Base-by-base conservation (phyloP, 441 rosid genomes). In the Corymbia citriodora region DNA sequence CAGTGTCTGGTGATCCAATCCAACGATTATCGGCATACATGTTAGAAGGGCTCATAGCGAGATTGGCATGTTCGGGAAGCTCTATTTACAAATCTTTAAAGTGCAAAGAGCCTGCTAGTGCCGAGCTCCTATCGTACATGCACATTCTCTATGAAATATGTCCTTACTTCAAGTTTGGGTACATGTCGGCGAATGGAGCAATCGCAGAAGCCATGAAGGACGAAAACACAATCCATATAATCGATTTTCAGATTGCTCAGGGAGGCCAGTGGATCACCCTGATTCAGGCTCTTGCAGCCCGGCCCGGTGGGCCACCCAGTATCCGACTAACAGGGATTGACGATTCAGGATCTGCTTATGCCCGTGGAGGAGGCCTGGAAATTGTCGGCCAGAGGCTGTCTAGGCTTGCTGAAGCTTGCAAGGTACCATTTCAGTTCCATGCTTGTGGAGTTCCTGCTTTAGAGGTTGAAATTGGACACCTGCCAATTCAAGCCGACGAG, bases 131-230 rank as follows among this genome's bases (percentile, higher is more conserved):
- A 49, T 95, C 99, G 11, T 97, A 97, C 90, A 98, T 97, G 99
- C 99, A 96, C 83, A 86, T 95, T 88, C 95, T 98, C 49, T 97
- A 95, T 50, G 99, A 98, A 91, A 93, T 95, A 89, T 98, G 99
- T 90, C 99, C 99, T 1, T 96, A 98, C 92, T 96, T 98, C 95
- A 98, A 98, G 92, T 98, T 98, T 40, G 99, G 98, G 54, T 96
- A 96, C 88, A 93, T 96, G 94, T 97, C 99, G 3, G 99, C 99
- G 8, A 98, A 98, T 21, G 99, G 99, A 83, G 99, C 99, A 40
- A 97, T 97, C 55, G 99, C 99, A 25, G 99, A 98, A 90, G 99
- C 99, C 83, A 93, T 95, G 93, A 97, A 95, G 93, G 94, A 93
- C 59, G 99, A 98, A 92, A 94, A 68, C 55, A 90, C 87, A 89